These are phyloP conservation scores for Boletus pseudo-olivaceus DNA, from an alignment of 768 basidiomycete species.

Conservation along the genomic window DNA sequence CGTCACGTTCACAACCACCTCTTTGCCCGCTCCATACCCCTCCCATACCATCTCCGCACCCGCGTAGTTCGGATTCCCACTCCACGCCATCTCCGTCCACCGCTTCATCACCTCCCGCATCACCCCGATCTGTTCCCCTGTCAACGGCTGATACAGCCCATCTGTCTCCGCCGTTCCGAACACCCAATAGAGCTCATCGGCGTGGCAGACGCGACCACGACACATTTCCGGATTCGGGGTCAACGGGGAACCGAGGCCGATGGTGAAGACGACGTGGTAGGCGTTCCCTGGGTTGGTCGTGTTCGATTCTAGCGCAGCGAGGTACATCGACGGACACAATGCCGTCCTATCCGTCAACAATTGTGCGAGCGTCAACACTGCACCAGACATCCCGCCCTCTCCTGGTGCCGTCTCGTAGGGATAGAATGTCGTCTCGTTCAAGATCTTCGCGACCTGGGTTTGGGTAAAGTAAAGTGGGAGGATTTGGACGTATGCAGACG, in stretches of 20 bases:
- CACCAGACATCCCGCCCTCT: slow-evolving; percentile 3
- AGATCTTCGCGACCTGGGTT: slow-evolving; percentile 6
- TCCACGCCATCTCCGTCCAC: slow-evolving; percentile 6
- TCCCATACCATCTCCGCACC: slow-evolving; percentile 4
- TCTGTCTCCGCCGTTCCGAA: slow-evolving; percentile 15
- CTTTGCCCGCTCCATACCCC: neutral
- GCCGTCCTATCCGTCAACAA: slow-evolving; percentile 12
- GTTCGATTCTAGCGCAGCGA: slow-evolving; percentile 9
- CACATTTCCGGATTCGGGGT: slow-evolving; percentile 13
- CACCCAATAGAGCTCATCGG: slow-evolving; percentile 9
- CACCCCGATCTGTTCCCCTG: neutral
- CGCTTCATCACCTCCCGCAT: slow-evolving; percentile 6
- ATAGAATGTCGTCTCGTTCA: slow-evolving; percentile 12
- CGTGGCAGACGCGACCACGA: slow-evolving; percentile 10
- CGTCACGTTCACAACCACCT: slow-evolving; percentile 7
- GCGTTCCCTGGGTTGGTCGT: slow-evolving; percentile 12
- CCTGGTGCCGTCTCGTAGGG: slow-evolving; percentile 13
- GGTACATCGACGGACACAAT: slow-evolving; percentile 6
- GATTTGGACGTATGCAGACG: slow-evolving; percentile 3
- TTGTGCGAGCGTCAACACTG: slow-evolving; percentile 2
- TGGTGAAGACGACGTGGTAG: slow-evolving; percentile 6
- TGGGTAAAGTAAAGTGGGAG: slow-evolving; percentile 6
- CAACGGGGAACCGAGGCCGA: slow-evolving; percentile 6
- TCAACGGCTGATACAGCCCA: slow-evolving; percentile 15
- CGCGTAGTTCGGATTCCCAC: slow-evolving; percentile 15